Base-by-base conservation (phyloP, 208 protist species). In the Acanthamoeba divionensis region DNA sequence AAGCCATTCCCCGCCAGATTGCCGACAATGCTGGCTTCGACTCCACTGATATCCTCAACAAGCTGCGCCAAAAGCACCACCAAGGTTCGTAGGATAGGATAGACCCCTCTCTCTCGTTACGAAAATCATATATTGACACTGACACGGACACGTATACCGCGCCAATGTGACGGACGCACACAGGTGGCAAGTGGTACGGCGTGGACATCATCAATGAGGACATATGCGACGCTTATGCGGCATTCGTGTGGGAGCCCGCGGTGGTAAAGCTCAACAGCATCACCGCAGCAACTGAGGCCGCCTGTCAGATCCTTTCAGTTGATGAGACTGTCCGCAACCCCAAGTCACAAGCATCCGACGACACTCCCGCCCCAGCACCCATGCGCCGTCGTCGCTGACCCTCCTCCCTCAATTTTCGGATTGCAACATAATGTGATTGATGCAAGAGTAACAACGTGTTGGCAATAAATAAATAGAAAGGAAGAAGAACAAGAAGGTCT, bases 1-100 rank as follows among this genome's bases (percentile, higher is more conserved):
- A 99, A 94, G 95, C 99, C 26, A 99, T 99, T 92, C 99, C 99
- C 55, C 95, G 99, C 54, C 97, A 98, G 91, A 93, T 99, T 47
- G 94, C 98, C 47, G 97, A 99, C 91, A 99, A 99, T 91, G 99
- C 99, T 62, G 99, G 99, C 48, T 99, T 99, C 93, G 99, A 99
- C 95, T 97, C 98, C 82, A 99, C 98, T 44, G 98, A 99, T 82
- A 99, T 99, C 62, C 93, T 99, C 36, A 99, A 99, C 96, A 98
- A 99, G 93, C 96, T 99, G 33, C 96, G 99, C 62, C 96, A 99
- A 82, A 97, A 97, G 92, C 99, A 99, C 95, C 96, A 97, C 91
- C 88, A 94, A 26, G 94, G 93, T 3, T 50, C n/a, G 38, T 63
- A 21, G 55, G 26, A 24, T 15, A 12, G 13, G 38, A 12, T 48